These are phyloP conservation scores for Lipomyces spencermartinsiae DNA, from an alignment of 805 yeast genomes.

Conservation along the genomic window DNA sequence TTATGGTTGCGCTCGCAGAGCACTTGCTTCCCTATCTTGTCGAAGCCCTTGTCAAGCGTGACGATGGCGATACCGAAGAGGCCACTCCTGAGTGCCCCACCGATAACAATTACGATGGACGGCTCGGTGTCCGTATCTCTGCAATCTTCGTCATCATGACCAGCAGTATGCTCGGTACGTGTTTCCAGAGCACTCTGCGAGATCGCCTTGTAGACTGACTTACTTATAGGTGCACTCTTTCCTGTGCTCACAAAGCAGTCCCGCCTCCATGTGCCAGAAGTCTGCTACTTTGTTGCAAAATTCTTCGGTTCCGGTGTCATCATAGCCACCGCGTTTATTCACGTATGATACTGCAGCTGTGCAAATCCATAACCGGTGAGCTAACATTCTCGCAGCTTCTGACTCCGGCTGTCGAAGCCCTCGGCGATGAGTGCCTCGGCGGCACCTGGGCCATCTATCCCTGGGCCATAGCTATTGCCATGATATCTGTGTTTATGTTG, in stretches of 20 bases:
- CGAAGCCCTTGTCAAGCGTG: constrained; percentile 18
- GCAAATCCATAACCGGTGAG: background rate
- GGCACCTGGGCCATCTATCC: constrained; percentile 56
- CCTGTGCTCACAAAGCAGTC: constrained; percentile 47
- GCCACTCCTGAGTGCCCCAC: constrained; percentile 31
- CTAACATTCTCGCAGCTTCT: constrained; percentile 19
- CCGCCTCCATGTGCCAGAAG: constrained; percentile 25
- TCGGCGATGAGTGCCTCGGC: constrained; percentile 34
- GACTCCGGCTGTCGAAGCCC: constrained; percentile 34
- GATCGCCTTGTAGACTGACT: background rate
- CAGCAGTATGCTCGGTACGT: constrained; percentile 51
- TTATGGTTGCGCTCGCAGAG: background rate
- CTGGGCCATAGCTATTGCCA: constrained; percentile 63
- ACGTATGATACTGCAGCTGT: constrained; percentile 51
- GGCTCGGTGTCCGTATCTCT: constrained; percentile 57
- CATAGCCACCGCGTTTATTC: constrained; percentile 76
- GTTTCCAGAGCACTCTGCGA: background rate
- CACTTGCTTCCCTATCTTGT: background rate
- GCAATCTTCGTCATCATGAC: constrained; percentile 65
- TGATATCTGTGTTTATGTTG: constrained; percentile 54
- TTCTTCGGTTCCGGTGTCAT: constrained; percentile 73
- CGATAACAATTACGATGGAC: constrained; percentile 52
- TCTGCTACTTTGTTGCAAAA: constrained; percentile 36
- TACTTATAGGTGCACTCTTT: constrained; percentile 50
- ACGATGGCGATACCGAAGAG: constrained; percentile 16